Conservation (phyloP, 306 rosid genomes). For the Dryas octopetala region DNA sequence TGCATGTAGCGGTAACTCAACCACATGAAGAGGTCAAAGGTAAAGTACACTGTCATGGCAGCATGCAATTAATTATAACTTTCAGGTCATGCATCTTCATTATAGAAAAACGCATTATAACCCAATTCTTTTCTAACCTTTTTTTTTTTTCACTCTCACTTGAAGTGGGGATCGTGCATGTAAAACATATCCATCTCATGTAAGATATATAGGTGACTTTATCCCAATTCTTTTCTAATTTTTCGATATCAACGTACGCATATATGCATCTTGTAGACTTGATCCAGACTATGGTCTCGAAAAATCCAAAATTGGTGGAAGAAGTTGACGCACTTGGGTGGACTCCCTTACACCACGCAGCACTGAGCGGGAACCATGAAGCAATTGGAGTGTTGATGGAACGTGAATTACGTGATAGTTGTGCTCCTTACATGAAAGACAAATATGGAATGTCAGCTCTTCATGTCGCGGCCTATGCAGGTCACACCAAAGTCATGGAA, state of each 20-base stretch:
- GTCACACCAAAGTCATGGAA: background rate
- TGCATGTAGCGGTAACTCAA: constrained; percentile 18
- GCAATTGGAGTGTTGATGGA: no score
- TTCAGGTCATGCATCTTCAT: no score
- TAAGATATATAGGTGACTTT: no score
- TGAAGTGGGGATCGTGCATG: no score
- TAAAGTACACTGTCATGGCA: background rate
- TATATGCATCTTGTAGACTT: background rate
- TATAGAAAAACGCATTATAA: no score
- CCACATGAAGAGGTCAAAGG: background rate
- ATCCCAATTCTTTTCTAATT: background rate
- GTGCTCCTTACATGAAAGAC: background rate
- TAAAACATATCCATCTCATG: no score
- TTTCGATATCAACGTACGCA: background rate
- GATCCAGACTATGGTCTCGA: background rate
- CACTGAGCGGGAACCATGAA: background rate
- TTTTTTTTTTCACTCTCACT: no score
- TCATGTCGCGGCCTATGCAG: constrained; percentile 8
- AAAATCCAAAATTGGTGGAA: background rate
- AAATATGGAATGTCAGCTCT: constrained; percentile 18
- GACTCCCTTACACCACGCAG: constrained; percentile 21
- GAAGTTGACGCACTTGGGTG: background rate
- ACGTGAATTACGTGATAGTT: background rate
- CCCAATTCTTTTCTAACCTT: no score
- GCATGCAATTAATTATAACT: no score